Evolutionary conservation across 352 stramenopile species (phyloP).

Genomic region (Phytophthora pisi): DNA sequence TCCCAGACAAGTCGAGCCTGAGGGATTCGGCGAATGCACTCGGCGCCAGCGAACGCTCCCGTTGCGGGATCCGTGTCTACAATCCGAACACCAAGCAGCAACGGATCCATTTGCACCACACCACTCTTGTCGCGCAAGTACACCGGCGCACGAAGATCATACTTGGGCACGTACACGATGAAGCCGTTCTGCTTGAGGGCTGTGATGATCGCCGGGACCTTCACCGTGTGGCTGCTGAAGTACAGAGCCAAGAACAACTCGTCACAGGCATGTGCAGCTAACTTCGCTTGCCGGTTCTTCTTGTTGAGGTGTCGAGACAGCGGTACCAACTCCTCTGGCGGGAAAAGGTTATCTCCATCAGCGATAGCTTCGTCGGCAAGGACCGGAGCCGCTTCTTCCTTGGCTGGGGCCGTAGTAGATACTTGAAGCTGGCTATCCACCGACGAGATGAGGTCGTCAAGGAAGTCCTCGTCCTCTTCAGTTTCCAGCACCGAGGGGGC

Average conservation of each 20-base stretch:
- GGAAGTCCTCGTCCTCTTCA: conserved; percentile 58
- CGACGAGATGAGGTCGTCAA: conserved; percentile 70
- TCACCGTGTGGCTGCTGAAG: conserved; percentile 89
- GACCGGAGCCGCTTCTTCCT: neutral
- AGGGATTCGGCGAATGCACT: conserved; percentile 72
- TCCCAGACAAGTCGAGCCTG: conserved; percentile 48
- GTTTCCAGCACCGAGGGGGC: conserved; percentile 62
- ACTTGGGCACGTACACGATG: conserved; percentile 92
- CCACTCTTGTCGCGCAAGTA: conserved; percentile 91
- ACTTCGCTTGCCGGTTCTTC: conserved; percentile 91
- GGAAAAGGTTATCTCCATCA: conserved; percentile 45
- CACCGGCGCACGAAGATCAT: conserved; percentile 91
- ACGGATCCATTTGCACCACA: conserved; percentile 83
- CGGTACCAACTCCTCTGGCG: conserved; percentile 68
- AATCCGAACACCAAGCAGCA: conserved; percentile 74
- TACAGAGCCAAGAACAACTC: conserved; percentile 93
- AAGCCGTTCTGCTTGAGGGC: conserved; percentile 93
- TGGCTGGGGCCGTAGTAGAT: neutral
- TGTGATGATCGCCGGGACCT: conserved; percentile 88
- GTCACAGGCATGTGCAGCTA: conserved; percentile 88
- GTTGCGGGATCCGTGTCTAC: conserved; percentile 63
- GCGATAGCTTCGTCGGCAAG: conserved; percentile 16
- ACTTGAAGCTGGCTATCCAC: conserved; percentile 67
- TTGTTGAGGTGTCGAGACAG: conserved; percentile 90
- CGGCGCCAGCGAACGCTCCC: conserved; percentile 57